phyloP scores from a whole-genome alignment of 1,139 yeast genomes.

The Suzukiozyma palmioleophila region DNA sequence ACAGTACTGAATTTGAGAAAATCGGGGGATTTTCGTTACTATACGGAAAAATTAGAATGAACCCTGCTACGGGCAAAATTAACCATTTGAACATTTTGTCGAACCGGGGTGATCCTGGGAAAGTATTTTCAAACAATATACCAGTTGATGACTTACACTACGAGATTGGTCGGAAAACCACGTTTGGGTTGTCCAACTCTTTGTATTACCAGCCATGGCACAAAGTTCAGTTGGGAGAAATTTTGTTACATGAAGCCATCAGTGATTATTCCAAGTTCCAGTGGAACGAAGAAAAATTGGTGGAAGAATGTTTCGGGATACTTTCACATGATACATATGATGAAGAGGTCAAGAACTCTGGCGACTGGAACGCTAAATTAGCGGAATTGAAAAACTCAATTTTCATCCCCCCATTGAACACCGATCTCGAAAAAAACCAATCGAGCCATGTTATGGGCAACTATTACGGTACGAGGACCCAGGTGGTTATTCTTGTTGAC shows the following conservation, averaged over 20 bases:
- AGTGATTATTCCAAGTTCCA: conserved; percentile 18
- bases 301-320: conserved; percentile 49
- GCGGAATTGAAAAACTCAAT: conserved; percentile 55
- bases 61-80: conserved; percentile 19
- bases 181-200: conserved; percentile 64
- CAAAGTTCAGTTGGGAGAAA: conserved; percentile 55
- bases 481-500: conserved; percentile 67
- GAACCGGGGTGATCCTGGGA: conserved; percentile 44
- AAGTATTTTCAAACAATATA: conserved; percentile 17
- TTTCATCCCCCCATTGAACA: conserved; percentile 62
- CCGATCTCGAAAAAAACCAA: conserved; percentile 12
- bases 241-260: conserved; percentile 37
- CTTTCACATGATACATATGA: conserved; percentile 46
- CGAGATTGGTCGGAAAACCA: conserved; percentile 15
- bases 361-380: conserved; percentile 27
- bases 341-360: conserved; percentile 16
- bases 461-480: conserved; percentile 87
- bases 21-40: conserved; percentile 85
- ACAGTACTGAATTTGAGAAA: conserved; percentile 30
- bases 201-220: conserved; percentile 65
- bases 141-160: conserved; percentile 12
- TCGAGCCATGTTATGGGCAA: conserved; percentile 31
- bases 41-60: conserved; percentile 52
- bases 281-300: conserved; percentile 36
- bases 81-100: conserved; percentile 46